phyloP scores from a whole-genome alignment of 306 rosid genomes.

The Gillenia trifoliata region DNA sequence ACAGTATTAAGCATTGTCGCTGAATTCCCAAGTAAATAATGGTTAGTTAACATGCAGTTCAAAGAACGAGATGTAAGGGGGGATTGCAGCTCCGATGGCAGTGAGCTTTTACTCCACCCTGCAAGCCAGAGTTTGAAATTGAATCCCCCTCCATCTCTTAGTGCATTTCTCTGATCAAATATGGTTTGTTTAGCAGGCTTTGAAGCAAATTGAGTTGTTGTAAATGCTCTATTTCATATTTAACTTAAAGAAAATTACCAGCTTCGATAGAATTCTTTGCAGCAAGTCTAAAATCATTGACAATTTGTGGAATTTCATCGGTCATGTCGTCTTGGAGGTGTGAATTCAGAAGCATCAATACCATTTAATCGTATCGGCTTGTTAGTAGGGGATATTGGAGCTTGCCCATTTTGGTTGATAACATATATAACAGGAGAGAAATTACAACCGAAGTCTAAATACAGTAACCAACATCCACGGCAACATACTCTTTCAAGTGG shows the following conservation, averaged over 20 bases:
- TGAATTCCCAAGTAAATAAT: not conserved
- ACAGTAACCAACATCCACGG: not conserved
- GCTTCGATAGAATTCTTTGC: conserved; percentile 70
- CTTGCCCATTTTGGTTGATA: conserved; percentile 45
- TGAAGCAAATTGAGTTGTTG: not conserved
- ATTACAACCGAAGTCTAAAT: not conserved
- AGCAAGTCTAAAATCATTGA: conserved; percentile 53
- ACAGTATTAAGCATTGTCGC: not conserved
- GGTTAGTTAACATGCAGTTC: not conserved
- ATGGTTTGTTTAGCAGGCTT: not conserved
- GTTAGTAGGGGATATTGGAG: conserved; percentile 51
- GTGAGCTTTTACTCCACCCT: not conserved
- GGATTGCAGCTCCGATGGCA: not conserved
- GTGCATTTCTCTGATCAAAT: not conserved
- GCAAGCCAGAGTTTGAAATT: not conserved
- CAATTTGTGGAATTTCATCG: conserved; percentile 57
- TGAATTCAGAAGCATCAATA: conserved; percentile 28
- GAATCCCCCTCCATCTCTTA: not conserved
- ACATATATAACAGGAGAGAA: conserved; percentile 15
- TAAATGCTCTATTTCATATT: not conserved
- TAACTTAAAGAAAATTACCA: conserved; percentile 30
- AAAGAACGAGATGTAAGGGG: not conserved
- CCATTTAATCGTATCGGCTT: conserved; percentile 10
- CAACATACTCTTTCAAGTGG: not conserved
- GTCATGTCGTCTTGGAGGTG: conserved; percentile 57